Conservation (phyloP, 768 basidiomycete species). For the Agaricus blazei region DNA sequence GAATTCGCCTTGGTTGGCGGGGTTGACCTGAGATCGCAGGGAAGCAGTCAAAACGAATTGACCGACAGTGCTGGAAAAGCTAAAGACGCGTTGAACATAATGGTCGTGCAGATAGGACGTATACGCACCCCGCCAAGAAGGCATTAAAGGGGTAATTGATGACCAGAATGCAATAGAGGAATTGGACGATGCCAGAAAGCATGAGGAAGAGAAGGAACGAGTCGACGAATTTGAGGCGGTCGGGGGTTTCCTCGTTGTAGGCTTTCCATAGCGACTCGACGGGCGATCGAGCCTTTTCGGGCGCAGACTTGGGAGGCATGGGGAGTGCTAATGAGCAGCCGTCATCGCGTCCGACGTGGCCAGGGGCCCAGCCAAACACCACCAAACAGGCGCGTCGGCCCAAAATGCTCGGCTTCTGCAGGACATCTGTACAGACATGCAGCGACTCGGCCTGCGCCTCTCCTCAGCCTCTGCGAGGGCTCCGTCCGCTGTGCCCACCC, state of each 20-base stretch:
- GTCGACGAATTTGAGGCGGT: conserved; percentile 92
- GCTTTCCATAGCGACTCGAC: conserved; percentile 64
- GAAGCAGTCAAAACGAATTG: conserved; percentile 96
- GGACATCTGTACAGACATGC: neutral
- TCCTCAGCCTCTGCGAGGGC: conserved; percentile 22
- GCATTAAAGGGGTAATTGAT: conserved; percentile 97
- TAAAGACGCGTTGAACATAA: conserved; percentile 24
- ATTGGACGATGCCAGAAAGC: conserved; percentile 85
- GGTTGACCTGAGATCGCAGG: conserved; percentile 88
- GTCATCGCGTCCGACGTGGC: conserved; percentile 26
- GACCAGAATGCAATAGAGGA: conserved; percentile 86
- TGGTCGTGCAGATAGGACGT: neutral
- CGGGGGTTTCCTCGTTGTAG: conserved; percentile 72
- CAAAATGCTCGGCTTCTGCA: conserved; percentile 9
- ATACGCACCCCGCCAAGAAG: conserved; percentile 86
- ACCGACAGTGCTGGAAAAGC: conserved; percentile 90
- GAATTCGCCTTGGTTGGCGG: conserved; percentile 76
- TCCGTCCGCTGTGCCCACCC: conserved; percentile 16
- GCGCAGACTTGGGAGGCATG: conserved; percentile 33
- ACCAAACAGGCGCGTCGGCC: conserved; percentile 18
- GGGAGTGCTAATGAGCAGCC: conserved; percentile 13
- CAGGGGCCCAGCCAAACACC: conserved; percentile 23
- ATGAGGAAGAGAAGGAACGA: conserved; percentile 88
- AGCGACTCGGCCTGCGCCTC: conserved; percentile 25
- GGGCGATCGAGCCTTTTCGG: conserved; percentile 21